These are phyloP conservation scores for Thozetella sp. DNA, from an alignment of 495 filamentous ascomycete genomes.

Conservation along the genomic window DNA sequence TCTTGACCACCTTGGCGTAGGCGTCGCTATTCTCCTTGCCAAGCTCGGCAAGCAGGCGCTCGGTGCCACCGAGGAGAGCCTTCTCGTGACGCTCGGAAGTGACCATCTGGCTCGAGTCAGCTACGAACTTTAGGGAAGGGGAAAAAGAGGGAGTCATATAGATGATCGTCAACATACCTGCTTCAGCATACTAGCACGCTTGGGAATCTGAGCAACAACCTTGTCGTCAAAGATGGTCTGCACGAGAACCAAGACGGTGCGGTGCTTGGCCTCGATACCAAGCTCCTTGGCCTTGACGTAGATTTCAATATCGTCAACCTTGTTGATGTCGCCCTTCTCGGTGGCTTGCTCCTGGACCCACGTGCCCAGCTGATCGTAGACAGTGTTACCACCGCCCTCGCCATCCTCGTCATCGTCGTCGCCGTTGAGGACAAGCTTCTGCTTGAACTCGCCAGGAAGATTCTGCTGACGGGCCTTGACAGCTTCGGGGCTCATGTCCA, in stretches of 20 bases:
- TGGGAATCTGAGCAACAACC: constrained; percentile 78
- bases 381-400: constrained; percentile 72
- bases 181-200: constrained; percentile 83
- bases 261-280: constrained; percentile 93
- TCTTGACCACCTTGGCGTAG: constrained; percentile 75
- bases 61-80: constrained; percentile 94
- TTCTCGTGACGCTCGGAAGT: constrained; percentile 92
- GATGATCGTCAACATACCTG: constrained; percentile 69
- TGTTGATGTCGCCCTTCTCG: constrained; percentile 68
- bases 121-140: neutral
- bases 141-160: neutral
- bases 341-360: constrained; percentile 83
- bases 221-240: constrained; percentile 92
- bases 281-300: constrained; percentile 96
- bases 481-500: constrained; percentile 92
- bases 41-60: constrained; percentile 74
- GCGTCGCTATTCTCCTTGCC: constrained; percentile 80
- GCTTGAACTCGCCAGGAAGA: constrained; percentile 89
- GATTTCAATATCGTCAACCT: constrained; percentile 84
- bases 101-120: constrained; percentile 64
- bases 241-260: constrained; percentile 86
- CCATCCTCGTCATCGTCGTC: constrained; percentile 84
- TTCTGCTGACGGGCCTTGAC: constrained; percentile 91
- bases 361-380: constrained; percentile 90
- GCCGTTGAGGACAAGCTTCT: constrained; percentile 80